Base-by-base conservation (phyloP, 176 grass and related monocot species). In the Miscanthus lutarioriparius region DNA sequence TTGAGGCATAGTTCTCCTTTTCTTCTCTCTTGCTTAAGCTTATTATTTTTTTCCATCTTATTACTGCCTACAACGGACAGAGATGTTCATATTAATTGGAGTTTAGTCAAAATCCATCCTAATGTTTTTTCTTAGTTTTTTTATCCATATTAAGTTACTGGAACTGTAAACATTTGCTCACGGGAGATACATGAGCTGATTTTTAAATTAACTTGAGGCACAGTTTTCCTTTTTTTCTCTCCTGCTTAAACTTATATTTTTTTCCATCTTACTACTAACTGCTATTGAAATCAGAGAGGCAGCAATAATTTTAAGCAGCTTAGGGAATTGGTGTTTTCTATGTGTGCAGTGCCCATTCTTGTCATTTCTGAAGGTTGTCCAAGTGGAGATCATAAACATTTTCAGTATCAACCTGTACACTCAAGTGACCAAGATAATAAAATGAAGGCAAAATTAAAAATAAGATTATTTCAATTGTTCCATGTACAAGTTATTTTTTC, bases 81-180 rank as follows among this genome's bases (percentile, higher is more conserved):
- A 82, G 20, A 66, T 90, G 79, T 2, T 26, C 58, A 62, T 71
- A 33, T 41, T 71, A 20, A 26, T 20, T 72, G 63, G 15, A 28
- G 71, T 47, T 82, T 48, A 56, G 30, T 77, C 67, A 4, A 77
- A 75, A 73, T 66, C 2, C 66, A 23, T 78, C 68, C 35, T 78
- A 41, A 33, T 82, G 19, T 37, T 80, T 76, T 76, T 4, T 73
- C 28, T 5, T 80, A 2, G 10, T 64, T 80, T 76, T 66, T 86
- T 53, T 19, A 53, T 19, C 5, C 49, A 19, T 53, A 54, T 74
- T 71, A 77, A 25, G 85, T 86, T 82, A 72, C 62, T 54, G 62
- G 17, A 63, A 25, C 7, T 86, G 80, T 83, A 20, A 68, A 64
- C 67, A 86, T 78, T 81, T 81, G n/a, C 12, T 51, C n/a, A 70